A percentile compares a stretch with the other conserved stretches of the same genome.
These are phyloP conservation scores for Wickerhamiella domercqiae DNA, from an alignment of 805 yeast species.

Conservation along the genomic window DNA sequence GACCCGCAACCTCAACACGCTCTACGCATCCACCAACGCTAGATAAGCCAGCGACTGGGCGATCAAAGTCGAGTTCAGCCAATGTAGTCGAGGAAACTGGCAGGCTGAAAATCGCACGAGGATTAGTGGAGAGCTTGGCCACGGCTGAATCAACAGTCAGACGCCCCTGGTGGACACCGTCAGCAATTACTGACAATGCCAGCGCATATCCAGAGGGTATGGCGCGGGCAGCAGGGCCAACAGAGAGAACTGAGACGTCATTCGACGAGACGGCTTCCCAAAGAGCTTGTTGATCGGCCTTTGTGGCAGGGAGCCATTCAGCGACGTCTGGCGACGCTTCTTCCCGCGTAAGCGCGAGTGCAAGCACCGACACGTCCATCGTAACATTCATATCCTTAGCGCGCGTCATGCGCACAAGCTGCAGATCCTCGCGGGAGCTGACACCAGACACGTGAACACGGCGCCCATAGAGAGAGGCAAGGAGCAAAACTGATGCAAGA, in stretches of 20 bases:
- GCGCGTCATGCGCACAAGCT: constrained; percentile 72
- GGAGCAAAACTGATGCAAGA: constrained; percentile 76
- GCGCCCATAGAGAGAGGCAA: constrained; percentile 77
- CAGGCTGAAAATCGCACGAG: constrained; percentile 66
- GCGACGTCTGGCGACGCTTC: constrained; percentile 52
- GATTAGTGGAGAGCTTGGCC: constrained; percentile 61
- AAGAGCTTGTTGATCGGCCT: constrained; percentile 63
- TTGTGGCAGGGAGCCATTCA: constrained; percentile 51
- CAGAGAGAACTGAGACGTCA: constrained; percentile 69
- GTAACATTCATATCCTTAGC: constrained; percentile 70
- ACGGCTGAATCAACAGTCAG: constrained; percentile 61
- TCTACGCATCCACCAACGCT: constrained; percentile 69
- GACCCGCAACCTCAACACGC: constrained; percentile 64
- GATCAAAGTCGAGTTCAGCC: constrained; percentile 74
- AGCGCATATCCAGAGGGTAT: constrained; percentile 46
- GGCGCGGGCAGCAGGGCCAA: constrained; percentile 45
- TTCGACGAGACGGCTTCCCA: constrained; percentile 56
- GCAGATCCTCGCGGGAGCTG: constrained; percentile 63
- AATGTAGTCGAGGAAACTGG: constrained; percentile 49
- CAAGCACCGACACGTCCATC: constrained; percentile 71
- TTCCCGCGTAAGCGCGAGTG: constrained; percentile 55
- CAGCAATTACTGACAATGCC: constrained; percentile 63
- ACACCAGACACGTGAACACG: constrained; percentile 83
- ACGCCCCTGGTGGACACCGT: constrained; percentile 62
- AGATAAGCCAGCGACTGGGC: constrained; percentile 37